These are phyloP conservation scores for Heterobasidion occidentale DNA, from an alignment of 1,284 basidiomycete species.

Conservation along the genomic window DNA sequence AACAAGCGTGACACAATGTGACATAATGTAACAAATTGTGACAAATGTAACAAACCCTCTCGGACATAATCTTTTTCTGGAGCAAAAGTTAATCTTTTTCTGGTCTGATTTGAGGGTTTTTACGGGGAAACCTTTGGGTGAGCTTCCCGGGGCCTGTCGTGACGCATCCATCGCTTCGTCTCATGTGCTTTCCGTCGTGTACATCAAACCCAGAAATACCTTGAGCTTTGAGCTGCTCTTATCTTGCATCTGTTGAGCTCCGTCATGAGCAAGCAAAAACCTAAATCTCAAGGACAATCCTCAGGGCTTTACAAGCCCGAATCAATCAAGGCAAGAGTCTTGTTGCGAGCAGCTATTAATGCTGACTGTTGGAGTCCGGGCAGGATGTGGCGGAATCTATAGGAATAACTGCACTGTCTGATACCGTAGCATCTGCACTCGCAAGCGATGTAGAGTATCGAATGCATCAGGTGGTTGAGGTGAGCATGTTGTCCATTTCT, in stretches of 20 bases:
- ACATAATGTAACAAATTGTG: too few relatives aligned
- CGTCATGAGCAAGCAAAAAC: slow-evolving; percentile 11
- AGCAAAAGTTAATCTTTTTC: too few relatives aligned
- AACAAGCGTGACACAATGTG: too few relatives aligned
- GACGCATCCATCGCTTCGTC: background rate
- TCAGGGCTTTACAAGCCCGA: slow-evolving; percentile 63
- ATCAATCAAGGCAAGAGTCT: slow-evolving; percentile 39
- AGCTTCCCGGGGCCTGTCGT: too few relatives aligned
- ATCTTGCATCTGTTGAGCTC: too few relatives aligned
- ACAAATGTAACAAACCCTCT: too few relatives aligned
- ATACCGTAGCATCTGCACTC: slow-evolving; percentile 76
- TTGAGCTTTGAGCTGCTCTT: too few relatives aligned
- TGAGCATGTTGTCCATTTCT: slow-evolving; percentile 22
- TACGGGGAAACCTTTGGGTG: too few relatives aligned
- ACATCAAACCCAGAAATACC: background rate
- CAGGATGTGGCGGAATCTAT: slow-evolving; percentile 92
- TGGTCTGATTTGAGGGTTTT: too few relatives aligned
- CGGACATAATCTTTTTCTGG: too few relatives aligned
- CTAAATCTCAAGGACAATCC: slow-evolving; percentile 8
- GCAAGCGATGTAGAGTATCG: slow-evolving; percentile 97
- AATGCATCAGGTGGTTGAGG: slow-evolving; percentile 89
- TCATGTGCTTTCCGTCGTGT: background rate
- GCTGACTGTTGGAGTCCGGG: background rate
- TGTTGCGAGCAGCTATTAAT: slow-evolving; percentile 15
- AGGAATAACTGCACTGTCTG: slow-evolving; percentile 74